Conservation (phyloP, 1,139 yeast genomes). For the Hyphopichia khmerensis region DNA sequence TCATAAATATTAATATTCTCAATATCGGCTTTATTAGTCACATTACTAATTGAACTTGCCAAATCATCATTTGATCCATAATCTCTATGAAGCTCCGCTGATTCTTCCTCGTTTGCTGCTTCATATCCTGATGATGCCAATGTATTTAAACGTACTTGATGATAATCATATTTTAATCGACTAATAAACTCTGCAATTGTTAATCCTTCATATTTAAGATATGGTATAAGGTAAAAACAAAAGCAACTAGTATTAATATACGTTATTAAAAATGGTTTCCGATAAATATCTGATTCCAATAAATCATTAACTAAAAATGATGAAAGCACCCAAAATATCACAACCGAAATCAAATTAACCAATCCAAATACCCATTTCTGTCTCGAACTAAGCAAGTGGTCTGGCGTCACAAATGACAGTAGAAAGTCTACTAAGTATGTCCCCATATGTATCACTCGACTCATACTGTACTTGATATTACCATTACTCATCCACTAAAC, state of each 20-base stretch:
- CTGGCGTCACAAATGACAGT: conserved; percentile 7
- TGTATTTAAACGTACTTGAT: neutral
- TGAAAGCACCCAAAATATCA: conserved; percentile 83
- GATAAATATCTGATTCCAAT: conserved; percentile 65
- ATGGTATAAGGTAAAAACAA: conserved; percentile 72
- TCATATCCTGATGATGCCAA: neutral
- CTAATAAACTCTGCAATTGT: conserved; percentile 21
- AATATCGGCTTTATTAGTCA: conserved; percentile 5
- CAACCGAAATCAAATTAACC: conserved; percentile 67
- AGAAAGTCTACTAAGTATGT: neutral
- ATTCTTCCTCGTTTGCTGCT: neutral
- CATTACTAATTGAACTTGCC: neutral
- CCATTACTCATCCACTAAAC: no score
- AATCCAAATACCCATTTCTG: conserved; percentile 78
- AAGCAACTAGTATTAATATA: conserved; percentile 88
- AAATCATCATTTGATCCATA: conserved; percentile 22
- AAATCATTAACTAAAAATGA: conserved; percentile 76
- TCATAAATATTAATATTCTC: conserved; percentile 34
- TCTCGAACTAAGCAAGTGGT: conserved; percentile 19
- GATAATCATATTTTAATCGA: conserved; percentile 21
- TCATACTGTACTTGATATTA: no score
- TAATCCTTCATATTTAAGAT: conserved; percentile 29
- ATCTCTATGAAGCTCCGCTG: conserved; percentile 3
- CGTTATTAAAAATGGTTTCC: conserved; percentile 93
- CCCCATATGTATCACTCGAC: neutral